Percentiles rank a stretch among this genome's conserved stretches.
Evolutionary conservation across 176 grass and related monocot species (phyloP).

Genomic region (Thinopyrum elongatum): DNA sequence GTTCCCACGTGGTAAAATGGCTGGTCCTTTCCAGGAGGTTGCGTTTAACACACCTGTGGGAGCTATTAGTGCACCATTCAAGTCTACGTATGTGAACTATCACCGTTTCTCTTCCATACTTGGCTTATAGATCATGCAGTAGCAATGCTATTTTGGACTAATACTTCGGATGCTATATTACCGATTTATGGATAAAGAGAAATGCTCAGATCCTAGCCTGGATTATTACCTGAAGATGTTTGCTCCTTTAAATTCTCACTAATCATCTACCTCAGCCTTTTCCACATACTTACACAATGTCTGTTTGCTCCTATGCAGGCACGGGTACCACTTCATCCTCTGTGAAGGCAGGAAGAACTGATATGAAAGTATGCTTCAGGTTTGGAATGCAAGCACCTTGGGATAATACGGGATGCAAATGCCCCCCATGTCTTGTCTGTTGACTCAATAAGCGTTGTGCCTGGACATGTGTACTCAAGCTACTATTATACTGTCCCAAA

Average conservation of each 20-base stretch:
- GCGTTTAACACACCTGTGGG: slow-evolving; percentile 85
- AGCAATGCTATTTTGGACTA: neutral
- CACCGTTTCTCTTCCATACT: neutral
- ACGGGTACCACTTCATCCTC: slow-evolving; percentile 88
- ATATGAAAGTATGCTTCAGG: neutral
- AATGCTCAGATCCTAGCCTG: neutral
- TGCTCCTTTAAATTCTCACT: neutral
- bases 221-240: neutral
- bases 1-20: slow-evolving; percentile 98
- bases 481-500: neutral
- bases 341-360: slow-evolving; percentile 88
- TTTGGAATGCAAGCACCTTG: neutral
- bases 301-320: slow-evolving; percentile 34
- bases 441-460: slow-evolving; percentile 17
- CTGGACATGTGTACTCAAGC: slow-evolving; percentile 5
- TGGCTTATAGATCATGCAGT: neutral
- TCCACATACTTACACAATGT: neutral
- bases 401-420: neutral
- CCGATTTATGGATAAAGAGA: neutral
- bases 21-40: slow-evolving; percentile 95
- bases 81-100: slow-evolving; percentile 67
- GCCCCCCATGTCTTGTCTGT: neutral
- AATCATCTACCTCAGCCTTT: neutral
- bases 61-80: slow-evolving; percentile 82
- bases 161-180: neutral